Percentiles rank a stretch among this genome's conserved stretches.
phyloP scores from a whole-genome alignment of 305 asterid genomes.

The Solanum aculeatissimum region DNA sequence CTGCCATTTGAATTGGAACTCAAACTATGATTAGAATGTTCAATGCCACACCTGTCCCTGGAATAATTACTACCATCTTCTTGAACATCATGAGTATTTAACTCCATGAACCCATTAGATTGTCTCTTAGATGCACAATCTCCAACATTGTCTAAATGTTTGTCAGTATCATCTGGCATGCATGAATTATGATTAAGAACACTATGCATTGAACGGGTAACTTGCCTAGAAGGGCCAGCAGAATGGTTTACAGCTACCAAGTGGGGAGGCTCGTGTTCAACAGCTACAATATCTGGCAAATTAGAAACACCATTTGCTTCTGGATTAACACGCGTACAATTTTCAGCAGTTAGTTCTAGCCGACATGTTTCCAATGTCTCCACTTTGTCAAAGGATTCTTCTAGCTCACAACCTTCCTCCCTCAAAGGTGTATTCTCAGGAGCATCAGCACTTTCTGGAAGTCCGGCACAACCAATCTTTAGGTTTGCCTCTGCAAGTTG shows the following conservation, averaged over 20 bases:
- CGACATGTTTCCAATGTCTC: conserved; percentile 16
- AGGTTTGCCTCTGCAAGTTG: conserved; percentile 29
- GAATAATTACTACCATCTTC: conserved; percentile 17
- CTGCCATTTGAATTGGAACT: conserved; percentile 5
- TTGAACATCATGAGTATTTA: conserved; percentile 7
- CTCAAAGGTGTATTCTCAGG: conserved; percentile 17
- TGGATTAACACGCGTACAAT: conserved; percentile 8
- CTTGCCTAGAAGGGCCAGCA: conserved; percentile 3
- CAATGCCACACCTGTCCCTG: conserved; percentile 12
- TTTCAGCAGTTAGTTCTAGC: conserved; percentile 18
- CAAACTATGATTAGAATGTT: conserved; percentile 12
- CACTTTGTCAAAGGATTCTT: conserved; percentile 12
- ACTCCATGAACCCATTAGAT: conserved; percentile 37
- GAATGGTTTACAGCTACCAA: conserved; percentile 10
- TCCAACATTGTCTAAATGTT: conserved; percentile 13
- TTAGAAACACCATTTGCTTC: neutral
- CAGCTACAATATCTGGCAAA: conserved; percentile 10
- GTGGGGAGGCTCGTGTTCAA: conserved; percentile 14
- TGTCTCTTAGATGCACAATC: conserved; percentile 12
- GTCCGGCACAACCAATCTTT: conserved; percentile 5
- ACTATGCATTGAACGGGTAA: conserved; percentile 10
- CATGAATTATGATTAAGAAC: conserved; percentile 17
- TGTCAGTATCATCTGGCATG: conserved; percentile 11
- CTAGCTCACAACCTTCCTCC: conserved; percentile 20
- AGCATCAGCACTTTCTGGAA: conserved; percentile 5